A percentile compares a stretch with the other conserved stretches of the same genome.
These are phyloP conservation scores for Alliaria petiolata DNA, from an alignment of 345 rosid genomes.

Conservation along the genomic window DNA sequence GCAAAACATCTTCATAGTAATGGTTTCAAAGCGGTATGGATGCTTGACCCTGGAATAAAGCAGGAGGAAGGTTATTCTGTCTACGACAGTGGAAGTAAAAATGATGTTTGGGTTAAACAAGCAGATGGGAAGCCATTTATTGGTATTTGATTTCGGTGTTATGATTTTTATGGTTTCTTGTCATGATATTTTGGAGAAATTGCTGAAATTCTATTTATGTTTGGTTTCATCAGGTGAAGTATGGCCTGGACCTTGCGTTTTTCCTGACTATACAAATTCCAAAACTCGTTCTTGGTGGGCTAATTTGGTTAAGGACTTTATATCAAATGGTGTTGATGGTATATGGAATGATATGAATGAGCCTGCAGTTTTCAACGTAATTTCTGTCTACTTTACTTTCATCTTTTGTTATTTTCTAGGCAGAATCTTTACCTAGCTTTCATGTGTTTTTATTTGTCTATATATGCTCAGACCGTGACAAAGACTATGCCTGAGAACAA, in stretches of 20 bases:
- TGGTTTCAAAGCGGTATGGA: constrained; percentile 93
- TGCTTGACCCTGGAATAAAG: constrained; percentile 96
- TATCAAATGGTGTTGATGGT: constrained; percentile 86
- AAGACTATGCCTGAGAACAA: constrained; percentile 93
- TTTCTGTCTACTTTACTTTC: neutral
- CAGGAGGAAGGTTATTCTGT: constrained; percentile 63
- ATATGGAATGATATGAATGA: constrained; percentile 99
- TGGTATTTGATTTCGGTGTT: constrained; percentile 41
- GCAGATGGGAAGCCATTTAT: constrained; percentile 62
- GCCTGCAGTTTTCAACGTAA: constrained; percentile 84
- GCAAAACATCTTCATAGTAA: constrained; percentile 50
- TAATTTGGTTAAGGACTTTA: constrained; percentile 64
- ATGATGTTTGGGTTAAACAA: constrained; percentile 61
- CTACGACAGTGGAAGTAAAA: constrained; percentile 62
- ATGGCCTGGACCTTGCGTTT: constrained; percentile 95
- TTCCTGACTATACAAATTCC: constrained; percentile 81
- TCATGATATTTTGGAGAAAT: neutral
- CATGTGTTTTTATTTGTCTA: neutral
- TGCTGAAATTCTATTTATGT: constrained; percentile 3
- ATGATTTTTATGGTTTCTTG: neutral
- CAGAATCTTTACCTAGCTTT: constrained; percentile 12
- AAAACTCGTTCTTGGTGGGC: constrained; percentile 92
- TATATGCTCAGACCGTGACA: constrained; percentile 58
- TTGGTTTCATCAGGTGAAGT: constrained; percentile 63
- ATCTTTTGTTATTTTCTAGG: neutral